Percentiles rank a stretch among this genome's conserved stretches.
These are phyloP conservation scores for Cynara cardunculus DNA, from an alignment of 129 eudicot species.

Conservation along the genomic window DNA sequence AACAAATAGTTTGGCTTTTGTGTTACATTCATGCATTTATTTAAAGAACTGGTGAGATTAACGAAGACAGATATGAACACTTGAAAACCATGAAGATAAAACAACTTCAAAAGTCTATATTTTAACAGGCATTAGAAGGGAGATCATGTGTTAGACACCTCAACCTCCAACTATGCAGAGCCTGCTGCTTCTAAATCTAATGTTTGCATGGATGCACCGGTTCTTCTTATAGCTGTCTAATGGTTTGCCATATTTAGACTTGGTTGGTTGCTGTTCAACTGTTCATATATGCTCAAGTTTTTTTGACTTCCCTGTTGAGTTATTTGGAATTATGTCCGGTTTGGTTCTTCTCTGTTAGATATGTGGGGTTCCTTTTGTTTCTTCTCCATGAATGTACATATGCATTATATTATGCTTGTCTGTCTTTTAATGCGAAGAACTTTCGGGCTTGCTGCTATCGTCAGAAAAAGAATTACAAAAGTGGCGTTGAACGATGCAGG, in stretches of 20 bases:
- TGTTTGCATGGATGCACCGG: neutral
- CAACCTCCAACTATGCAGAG: neutral
- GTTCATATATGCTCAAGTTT: neutral
- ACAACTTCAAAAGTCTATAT: neutral
- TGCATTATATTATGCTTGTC: neutral
- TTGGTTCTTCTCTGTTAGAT: neutral
- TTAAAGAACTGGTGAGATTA: neutral
- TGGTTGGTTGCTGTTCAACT: neutral
- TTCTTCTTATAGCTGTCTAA: neutral
- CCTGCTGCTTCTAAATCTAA: neutral
- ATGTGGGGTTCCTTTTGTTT: neutral
- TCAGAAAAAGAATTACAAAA: conserved; percentile 11
- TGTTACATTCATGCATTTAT: neutral
- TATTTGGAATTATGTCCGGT: neutral
- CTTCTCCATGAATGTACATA: neutral
- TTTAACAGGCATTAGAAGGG: neutral
- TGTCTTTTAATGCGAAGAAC: neutral
- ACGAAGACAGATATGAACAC: neutral
- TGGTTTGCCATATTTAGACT: neutral
- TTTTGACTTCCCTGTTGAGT: neutral
- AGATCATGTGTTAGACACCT: neutral
- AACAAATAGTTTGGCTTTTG: neutral
- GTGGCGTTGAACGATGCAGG: conserved; percentile 42
- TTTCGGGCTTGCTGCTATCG: too few species aligned
- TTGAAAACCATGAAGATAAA: neutral